Percentiles rank a stretch among this genome's conserved stretches.
Evolutionary conservation across 305 asterid species (phyloP).

Genomic region (Fraxinus paxiana): DNA sequence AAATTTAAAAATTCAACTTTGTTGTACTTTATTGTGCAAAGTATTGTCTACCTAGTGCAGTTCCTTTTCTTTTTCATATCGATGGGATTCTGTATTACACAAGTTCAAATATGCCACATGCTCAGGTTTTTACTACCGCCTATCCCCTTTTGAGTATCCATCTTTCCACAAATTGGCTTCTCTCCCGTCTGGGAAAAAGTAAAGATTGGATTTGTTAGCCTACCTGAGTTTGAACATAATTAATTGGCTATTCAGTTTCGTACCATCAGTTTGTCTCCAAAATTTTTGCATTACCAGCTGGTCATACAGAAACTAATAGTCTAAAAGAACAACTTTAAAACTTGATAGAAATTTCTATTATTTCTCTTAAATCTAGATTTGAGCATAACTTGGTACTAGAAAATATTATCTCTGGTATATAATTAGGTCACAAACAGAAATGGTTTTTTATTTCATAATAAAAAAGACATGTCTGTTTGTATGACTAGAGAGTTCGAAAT

Average conservation of each 20-base stretch:
- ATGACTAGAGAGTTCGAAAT: background rate
- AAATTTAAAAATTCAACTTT: background rate
- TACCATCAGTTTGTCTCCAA: background rate
- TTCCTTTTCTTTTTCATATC: background rate
- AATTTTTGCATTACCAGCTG: background rate
- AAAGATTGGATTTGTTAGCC: background rate
- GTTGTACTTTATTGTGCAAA: background rate
- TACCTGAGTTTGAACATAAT: background rate
- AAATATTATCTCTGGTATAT: background rate
- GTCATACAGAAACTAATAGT: background rate
- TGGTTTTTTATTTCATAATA: background rate
- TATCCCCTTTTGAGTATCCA: background rate
- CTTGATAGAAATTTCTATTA: constrained; percentile 4
- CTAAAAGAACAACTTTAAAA: background rate
- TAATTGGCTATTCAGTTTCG: background rate
- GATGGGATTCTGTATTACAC: background rate
- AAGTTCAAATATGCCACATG: background rate
- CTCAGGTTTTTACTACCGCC: background rate
- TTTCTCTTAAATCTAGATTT: background rate
- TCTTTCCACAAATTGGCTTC: background rate
- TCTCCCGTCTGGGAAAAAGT: background rate
- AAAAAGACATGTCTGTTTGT: background rate
- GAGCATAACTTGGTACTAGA: background rate
- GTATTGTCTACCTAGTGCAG: background rate
- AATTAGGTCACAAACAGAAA: background rate